Evolutionary conservation across 1,139 yeast species (phyloP), one percentile per base, ranked within the genome.

Genomic region (Chernovozyma sophiae-reginae): DNA sequence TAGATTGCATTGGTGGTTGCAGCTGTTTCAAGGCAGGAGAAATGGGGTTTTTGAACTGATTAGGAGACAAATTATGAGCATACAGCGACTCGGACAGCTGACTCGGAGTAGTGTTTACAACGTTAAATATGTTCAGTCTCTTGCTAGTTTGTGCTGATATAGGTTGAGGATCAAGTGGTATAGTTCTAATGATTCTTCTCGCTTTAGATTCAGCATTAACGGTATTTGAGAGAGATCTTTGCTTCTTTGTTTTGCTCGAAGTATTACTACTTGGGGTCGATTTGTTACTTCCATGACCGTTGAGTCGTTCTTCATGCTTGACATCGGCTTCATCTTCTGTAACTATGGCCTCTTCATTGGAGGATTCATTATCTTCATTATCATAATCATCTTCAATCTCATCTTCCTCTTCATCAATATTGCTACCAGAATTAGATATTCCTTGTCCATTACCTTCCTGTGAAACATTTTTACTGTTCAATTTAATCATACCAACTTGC

Each of bases 161-260:
- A 2, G 95, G 95, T 39, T 77, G 82, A 0, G 95, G 95, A 54
- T 85, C 95, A 45, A 85, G 63, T 3, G 95, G 95, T 43, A 83
- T 81, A 0, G 90, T 85, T 36, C 80, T 70, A 32, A 85, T 84
- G 43, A 85, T 81, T 52, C 73, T 75, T 46, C 92, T 67, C 1
- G 92, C 92, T 37, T 79, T 77, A 25, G 76, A 70, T 52, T 81
- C 92, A 1, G 86, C 86, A 49, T 81, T 72, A 31, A 68, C 63
- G 3, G 77, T 68, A 37, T 64, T 72, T 2, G 82, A 76, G 17
- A 79, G 56, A 4, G 79, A 65, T 46, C 83, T 62, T 16, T 60
- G 64, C 43, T 62, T 67, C 44, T 62, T 66, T 38, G 52, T 54
- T 34, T 52, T 54, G 42, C 55, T 55, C 20, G 68, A 57, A 11